phyloP scores from a whole-genome alignment of 2,329 filamentous ascomycete species.

The Venturia carpophila region DNA sequence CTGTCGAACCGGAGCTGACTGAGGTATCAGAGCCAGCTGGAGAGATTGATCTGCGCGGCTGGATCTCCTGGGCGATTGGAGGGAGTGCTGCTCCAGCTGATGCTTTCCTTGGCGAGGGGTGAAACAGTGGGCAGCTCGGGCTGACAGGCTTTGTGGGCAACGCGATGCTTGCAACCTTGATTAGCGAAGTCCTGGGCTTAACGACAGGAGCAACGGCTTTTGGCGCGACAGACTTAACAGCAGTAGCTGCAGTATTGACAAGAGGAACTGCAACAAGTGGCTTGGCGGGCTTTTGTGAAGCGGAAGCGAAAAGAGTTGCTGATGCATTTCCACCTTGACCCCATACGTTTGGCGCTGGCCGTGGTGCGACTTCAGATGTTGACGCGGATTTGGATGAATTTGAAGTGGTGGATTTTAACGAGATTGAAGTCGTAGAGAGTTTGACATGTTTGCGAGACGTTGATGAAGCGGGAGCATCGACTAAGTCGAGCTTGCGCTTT shows the following conservation, averaged over 20 bases:
- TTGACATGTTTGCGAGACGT: not conserved
- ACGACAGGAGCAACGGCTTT: too few species aligned
- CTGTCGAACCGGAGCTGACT: not conserved
- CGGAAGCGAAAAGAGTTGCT: not conserved
- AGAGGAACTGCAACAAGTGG: not conserved
- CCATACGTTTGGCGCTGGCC: not conserved
- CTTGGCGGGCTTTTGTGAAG: not conserved
- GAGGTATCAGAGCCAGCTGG: not conserved
- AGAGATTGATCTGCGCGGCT: not conserved
- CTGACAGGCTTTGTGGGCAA: not conserved
- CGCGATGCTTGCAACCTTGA: not conserved
- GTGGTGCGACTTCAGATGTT: not conserved
- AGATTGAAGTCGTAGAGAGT: not conserved
- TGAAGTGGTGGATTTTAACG: not conserved
- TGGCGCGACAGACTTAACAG: not conserved
- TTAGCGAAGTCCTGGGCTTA: not conserved
- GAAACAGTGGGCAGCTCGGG: not conserved
- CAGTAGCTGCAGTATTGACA: not conserved
- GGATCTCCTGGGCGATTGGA: not conserved
- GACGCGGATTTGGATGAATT: not conserved
- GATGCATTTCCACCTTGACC: not conserved
- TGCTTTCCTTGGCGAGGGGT: not conserved
- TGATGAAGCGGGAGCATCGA: not conserved
- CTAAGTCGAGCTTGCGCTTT: conserved; percentile 8
- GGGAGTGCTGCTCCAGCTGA: too few species aligned